A percentile compares a stretch with the other conserved stretches of the same genome.
Conservation (phyloP, 441 rosid species). For the Populus tomentosa region DNA sequence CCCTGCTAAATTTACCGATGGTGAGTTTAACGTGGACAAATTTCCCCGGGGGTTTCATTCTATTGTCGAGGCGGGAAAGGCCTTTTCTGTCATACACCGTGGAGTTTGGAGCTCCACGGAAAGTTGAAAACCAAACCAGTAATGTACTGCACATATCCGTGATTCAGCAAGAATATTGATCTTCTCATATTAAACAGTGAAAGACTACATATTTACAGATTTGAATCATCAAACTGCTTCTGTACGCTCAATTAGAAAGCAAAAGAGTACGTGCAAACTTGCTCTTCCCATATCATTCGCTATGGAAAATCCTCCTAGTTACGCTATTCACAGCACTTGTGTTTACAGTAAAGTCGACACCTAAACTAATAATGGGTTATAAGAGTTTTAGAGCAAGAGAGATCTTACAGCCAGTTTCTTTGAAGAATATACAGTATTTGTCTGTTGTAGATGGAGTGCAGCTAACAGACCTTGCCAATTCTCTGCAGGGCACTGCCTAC, state of each 20-base stretch:
- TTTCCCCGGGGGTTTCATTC: too few species aligned
- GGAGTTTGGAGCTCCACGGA: background rate
- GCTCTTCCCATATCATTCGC: background rate
- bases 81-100: too few species aligned
- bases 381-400: background rate
- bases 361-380: background rate
- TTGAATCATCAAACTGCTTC: background rate
- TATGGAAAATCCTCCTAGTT: background rate
- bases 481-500: slow-evolving; percentile 36
- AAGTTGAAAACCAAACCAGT: background rate
- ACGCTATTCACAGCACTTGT: background rate
- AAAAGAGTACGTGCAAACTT: background rate
- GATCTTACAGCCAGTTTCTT: slow-evolving; percentile 9
- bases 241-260: background rate
- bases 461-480: slow-evolving; percentile 48
- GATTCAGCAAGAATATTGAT: background rate
- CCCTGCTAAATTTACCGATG: too few species aligned
- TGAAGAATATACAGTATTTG: background rate
- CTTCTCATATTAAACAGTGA: background rate
- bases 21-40: too few species aligned
- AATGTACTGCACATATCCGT: background rate
- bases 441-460: slow-evolving; percentile 30
- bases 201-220: background rate
- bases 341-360: background rate
- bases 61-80: too few species aligned